phyloP scores from a whole-genome alignment of 495 filamentous ascomycete genomes.

The Podospora pseudopauciseta region DNA sequence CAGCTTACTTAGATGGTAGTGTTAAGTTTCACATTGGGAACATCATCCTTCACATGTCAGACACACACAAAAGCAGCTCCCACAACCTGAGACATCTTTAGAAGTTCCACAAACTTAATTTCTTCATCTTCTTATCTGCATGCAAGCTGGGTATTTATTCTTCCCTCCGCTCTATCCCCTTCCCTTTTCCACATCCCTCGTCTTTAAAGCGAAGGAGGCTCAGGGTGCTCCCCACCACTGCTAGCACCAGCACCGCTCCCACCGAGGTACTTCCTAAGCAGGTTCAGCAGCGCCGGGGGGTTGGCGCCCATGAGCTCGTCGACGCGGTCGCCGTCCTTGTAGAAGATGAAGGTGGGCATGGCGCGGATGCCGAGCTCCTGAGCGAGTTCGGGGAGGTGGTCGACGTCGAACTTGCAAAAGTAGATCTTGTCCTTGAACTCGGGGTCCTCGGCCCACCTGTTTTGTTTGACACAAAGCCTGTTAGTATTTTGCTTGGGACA shows the following conservation, averaged over 20 bases:
- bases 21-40: too few species aligned
- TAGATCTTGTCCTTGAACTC: slow-evolving; percentile 45
- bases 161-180: neutral
- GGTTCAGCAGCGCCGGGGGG: slow-evolving; percentile 37
- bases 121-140: too few species aligned
- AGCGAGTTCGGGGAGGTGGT: slow-evolving; percentile 71
- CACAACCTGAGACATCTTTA: too few species aligned
- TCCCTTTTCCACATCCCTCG: neutral
- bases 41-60: too few species aligned
- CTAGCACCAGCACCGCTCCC: neutral
- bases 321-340: slow-evolving; percentile 65
- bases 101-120: too few species aligned
- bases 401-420: slow-evolving; percentile 94
- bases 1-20: too few species aligned
- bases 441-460: slow-evolving; percentile 54
- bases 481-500: slow-evolving; percentile 4
- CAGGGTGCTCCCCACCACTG: neutral
- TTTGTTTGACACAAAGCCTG: neutral
- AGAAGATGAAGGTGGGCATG: slow-evolving; percentile 92
- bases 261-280: slow-evolving; percentile 21
- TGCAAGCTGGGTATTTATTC: neutral
- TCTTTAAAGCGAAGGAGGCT: neutral
- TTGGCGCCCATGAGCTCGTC: slow-evolving; percentile 81
- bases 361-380: slow-evolving; percentile 80
- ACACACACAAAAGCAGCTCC: too few species aligned